phyloP scores from a whole-genome alignment of 2,329 filamentous ascomycete species.

The Fusarium agapanthi region DNA sequence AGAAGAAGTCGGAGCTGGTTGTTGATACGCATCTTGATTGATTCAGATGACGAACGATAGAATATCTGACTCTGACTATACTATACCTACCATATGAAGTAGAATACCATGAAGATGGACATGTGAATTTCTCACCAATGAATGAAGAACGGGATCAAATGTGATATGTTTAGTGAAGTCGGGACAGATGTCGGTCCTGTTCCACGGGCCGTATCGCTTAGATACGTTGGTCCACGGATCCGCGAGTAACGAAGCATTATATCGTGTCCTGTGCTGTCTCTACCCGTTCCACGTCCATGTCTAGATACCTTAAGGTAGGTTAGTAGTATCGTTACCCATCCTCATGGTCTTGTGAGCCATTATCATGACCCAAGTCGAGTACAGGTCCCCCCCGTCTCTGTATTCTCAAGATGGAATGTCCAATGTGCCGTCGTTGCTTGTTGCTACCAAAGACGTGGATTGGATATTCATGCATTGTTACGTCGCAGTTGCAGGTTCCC shows the following conservation, averaged over 20 bases:
- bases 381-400: neutral
- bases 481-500: slow-evolving; percentile 24
- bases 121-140: slow-evolving; percentile 6
- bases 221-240: neutral
- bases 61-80: slow-evolving; percentile 19
- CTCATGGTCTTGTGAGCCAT: neutral
- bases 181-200: neutral
- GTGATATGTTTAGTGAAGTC: neutral
- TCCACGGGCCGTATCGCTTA: neutral
- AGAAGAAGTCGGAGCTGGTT: slow-evolving; percentile 21
- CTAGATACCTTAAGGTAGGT: neutral
- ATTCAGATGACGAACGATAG: slow-evolving; percentile 28
- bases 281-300: neutral
- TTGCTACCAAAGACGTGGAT: slow-evolving; percentile 24
- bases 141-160: neutral
- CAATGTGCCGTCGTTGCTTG: slow-evolving; percentile 2
- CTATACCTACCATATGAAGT: slow-evolving; percentile 5
- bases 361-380: neutral
- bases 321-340: neutral
- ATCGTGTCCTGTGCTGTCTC: neutral
- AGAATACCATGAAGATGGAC: slow-evolving; percentile 23
- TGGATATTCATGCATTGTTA: slow-evolving; percentile 12
- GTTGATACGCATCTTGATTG: slow-evolving; percentile 23
- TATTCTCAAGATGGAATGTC: neutral
- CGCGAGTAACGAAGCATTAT: neutral